These are phyloP conservation scores for Magnusiomyces sp. DNA, from an alignment of 1,139 yeast species.

Conservation along the genomic window DNA sequence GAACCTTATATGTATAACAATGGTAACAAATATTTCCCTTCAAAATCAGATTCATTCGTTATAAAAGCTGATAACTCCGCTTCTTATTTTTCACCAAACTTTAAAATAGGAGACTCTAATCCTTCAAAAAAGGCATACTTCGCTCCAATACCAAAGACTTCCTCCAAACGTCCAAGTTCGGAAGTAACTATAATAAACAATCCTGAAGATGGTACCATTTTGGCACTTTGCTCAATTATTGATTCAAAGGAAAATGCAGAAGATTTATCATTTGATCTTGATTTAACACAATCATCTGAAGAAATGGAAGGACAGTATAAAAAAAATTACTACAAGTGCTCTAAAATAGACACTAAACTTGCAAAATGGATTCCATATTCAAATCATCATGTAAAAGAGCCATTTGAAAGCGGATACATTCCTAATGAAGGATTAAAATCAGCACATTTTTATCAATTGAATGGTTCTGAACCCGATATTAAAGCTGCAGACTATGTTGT, in stretches of 20 bases:
- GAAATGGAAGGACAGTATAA: background rate
- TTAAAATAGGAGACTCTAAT: conserved; percentile 18
- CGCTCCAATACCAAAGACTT: conserved; percentile 27
- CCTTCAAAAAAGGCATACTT: conserved; percentile 36
- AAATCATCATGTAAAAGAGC: background rate
- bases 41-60: background rate
- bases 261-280: background rate
- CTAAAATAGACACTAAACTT: conserved; percentile 30
- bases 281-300: background rate
- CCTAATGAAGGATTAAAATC: conserved; percentile 3
- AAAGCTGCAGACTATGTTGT: background rate
- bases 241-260: conserved; percentile 29
- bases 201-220: background rate
- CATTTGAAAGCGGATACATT: conserved; percentile 5
- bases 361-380: conserved; percentile 7
- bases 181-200: too few relatives aligned
- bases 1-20: conserved; percentile 29
- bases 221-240: background rate
- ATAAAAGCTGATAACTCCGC: conserved; percentile 8
- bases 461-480: background rate
- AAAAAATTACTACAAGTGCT: conserved; percentile 35
- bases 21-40: background rate
- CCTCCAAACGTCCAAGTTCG: too few relatives aligned
- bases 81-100: conserved; percentile 14
- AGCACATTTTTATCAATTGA: background rate